These are phyloP conservation scores for Annulohypoxylon maeteangense DNA, from an alignment of 495 filamentous ascomycete genomes.

Conservation along the genomic window DNA sequence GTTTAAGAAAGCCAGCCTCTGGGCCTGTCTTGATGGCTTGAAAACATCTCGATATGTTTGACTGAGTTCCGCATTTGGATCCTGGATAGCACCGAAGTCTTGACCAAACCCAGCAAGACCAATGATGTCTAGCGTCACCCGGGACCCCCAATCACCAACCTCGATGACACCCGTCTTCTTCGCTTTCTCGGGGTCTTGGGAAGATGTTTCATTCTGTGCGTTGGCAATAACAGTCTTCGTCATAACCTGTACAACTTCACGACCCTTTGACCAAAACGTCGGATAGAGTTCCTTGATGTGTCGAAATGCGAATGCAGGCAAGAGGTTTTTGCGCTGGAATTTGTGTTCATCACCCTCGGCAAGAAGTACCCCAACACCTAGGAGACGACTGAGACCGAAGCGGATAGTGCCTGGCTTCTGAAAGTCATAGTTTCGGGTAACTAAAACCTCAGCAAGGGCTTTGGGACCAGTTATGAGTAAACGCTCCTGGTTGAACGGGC, in stretches of 20 bases:
- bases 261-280: slow-evolving; percentile 79
- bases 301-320: slow-evolving; percentile 86
- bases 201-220: slow-evolving; percentile 51
- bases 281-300: slow-evolving; percentile 90
- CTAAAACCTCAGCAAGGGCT: slow-evolving; percentile 71
- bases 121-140: slow-evolving; percentile 88
- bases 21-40: slow-evolving; percentile 51
- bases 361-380: slow-evolving; percentile 81
- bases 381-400: slow-evolving; percentile 66
- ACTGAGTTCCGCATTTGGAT: slow-evolving; percentile 71
- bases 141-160: slow-evolving; percentile 72
- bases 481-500: slow-evolving; percentile 75
- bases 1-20: slow-evolving; percentile 57
- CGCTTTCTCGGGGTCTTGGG: slow-evolving; percentile 53
- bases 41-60: slow-evolving; percentile 73
- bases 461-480: slow-evolving; percentile 74
- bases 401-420: slow-evolving; percentile 72
- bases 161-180: slow-evolving; percentile 68
- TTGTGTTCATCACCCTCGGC: slow-evolving; percentile 90
- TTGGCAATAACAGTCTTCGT: slow-evolving; percentile 47
- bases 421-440: slow-evolving; percentile 81
- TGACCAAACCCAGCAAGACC: slow-evolving; percentile 82
- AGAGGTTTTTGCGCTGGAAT: slow-evolving; percentile 79
- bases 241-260: slow-evolving; percentile 61
- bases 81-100: slow-evolving; percentile 77